Evolutionary conservation across 2,329 filamentous ascomycete species (phyloP).

Genomic region (Ascochyta fabae): DNA sequence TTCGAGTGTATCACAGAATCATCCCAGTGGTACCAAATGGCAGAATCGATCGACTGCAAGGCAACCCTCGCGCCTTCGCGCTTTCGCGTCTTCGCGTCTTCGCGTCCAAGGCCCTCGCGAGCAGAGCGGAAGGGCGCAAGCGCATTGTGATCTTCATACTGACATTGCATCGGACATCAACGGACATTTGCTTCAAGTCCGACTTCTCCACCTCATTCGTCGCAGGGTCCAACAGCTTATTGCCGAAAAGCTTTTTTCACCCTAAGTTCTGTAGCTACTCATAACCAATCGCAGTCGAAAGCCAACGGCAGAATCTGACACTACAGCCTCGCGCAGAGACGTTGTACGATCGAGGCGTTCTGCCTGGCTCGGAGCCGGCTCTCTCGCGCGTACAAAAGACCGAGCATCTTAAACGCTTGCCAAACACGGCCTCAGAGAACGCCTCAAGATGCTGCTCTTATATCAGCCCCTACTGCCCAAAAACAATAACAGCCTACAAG

Average conservation of each 20-base stretch:
- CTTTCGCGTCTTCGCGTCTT: background rate
- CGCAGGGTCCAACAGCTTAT: slow-evolving; percentile 1
- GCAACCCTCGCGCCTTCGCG: background rate
- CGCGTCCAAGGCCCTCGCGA: background rate
- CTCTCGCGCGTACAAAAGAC: slow-evolving; percentile 12
- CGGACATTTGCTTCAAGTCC: slow-evolving; percentile 13
- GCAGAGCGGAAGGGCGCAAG: background rate
- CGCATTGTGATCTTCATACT: background rate
- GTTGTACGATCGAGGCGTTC: slow-evolving; percentile 9
- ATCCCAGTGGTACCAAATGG: too few relatives aligned
- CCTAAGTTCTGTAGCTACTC: background rate
- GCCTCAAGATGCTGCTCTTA: slow-evolving; percentile 1
- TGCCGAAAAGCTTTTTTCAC: slow-evolving; percentile 4
- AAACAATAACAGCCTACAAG: background rate
- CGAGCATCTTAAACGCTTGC: slow-evolving; percentile 10
- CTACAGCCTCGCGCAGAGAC: background rate
- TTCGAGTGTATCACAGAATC: too few relatives aligned
- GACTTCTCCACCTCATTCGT: slow-evolving; percentile 2
- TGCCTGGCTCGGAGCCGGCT: slow-evolving; percentile 2
- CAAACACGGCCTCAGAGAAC: slow-evolving; percentile 4
- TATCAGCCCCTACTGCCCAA: background rate
- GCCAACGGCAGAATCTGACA: background rate
- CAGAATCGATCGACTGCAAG: background rate
- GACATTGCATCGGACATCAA: slow-evolving; percentile 7
- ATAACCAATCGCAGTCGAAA: background rate